Conservation (phyloP, 2,329 filamentous ascomycete species). For the Cercospora nicotianae region DNA sequence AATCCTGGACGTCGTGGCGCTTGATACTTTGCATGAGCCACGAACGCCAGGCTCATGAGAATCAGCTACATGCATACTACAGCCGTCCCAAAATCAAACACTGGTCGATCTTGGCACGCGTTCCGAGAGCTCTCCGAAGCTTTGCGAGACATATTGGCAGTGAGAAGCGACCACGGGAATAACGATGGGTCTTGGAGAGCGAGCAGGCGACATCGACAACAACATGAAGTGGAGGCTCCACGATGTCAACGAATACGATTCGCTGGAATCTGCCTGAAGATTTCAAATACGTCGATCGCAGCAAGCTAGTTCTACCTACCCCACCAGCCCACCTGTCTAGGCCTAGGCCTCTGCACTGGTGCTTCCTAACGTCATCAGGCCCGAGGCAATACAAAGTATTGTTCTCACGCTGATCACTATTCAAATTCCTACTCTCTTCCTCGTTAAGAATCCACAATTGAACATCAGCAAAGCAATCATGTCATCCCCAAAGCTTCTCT, state of each 20-base stretch:
- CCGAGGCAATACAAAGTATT: not conserved
- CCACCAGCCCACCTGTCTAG: not conserved
- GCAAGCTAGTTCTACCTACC: not conserved
- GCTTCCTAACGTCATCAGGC: not conserved
- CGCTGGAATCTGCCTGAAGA: not conserved
- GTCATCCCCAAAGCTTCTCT: constrained; percentile 23
- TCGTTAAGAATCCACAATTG: not conserved
- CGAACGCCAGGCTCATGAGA: not conserved
- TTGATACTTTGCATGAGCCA: not conserved
- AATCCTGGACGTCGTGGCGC: not conserved
- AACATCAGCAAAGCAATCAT: constrained; percentile 5
- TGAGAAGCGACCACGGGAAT: not conserved
- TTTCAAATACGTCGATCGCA: not conserved
- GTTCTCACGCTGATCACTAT: not conserved
- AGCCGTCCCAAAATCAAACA: not conserved
- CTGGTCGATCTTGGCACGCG: not conserved
- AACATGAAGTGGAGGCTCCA: not conserved
- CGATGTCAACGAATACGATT: not conserved
- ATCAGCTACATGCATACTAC: not conserved
- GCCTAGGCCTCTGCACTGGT: not conserved
- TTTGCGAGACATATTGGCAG: not conserved
- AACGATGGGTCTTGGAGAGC: not conserved
- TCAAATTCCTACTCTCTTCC: not conserved
- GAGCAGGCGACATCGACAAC: not conserved
- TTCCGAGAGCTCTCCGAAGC: not conserved